These are phyloP conservation scores for Singerocomus rubriflavus DNA, from an alignment of 1,284 basidiomycete species.

Conservation along the genomic window DNA sequence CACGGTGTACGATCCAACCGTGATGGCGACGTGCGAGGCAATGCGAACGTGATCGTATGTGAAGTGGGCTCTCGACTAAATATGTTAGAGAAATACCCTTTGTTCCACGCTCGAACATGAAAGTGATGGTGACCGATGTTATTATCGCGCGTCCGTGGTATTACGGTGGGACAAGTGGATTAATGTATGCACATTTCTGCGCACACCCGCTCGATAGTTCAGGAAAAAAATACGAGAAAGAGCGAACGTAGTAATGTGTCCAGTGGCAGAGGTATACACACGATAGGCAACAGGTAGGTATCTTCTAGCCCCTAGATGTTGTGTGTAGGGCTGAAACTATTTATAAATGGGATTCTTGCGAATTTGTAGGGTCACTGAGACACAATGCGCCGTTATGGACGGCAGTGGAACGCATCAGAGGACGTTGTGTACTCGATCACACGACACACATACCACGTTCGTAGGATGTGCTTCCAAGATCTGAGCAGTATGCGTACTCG, in stretches of 20 bases:
- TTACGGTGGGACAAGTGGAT: neutral
- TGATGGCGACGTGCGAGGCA: neutral
- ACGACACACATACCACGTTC: neutral
- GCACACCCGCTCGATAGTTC: conserved; percentile 72
- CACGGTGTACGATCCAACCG: conserved; percentile 53
- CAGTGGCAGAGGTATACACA: too few species aligned
- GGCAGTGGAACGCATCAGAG: neutral
- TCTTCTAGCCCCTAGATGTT: too few species aligned
- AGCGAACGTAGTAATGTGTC: too few species aligned
- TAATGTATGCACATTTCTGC: conserved; percentile 51
- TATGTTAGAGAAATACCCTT: conserved; percentile 61
- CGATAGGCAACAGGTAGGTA: too few species aligned
- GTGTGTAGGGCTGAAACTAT: too few species aligned
- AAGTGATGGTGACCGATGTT: conserved; percentile 59
- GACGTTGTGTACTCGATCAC: neutral
- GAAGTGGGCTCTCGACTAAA: neutral
- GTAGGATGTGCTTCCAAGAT: neutral
- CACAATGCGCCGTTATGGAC: neutral
- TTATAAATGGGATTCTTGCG: too few species aligned
- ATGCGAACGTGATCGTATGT: neutral
- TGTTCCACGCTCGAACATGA: conserved; percentile 79
- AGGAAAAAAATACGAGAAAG: neutral
- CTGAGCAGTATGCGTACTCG: too few species aligned
- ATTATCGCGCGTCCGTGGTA: conserved; percentile 1
- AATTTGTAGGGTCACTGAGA: neutral